Evolutionary conservation across 2,329 filamentous ascomycete species (phyloP).

Genomic region (Diaporthe velutina): DNA sequence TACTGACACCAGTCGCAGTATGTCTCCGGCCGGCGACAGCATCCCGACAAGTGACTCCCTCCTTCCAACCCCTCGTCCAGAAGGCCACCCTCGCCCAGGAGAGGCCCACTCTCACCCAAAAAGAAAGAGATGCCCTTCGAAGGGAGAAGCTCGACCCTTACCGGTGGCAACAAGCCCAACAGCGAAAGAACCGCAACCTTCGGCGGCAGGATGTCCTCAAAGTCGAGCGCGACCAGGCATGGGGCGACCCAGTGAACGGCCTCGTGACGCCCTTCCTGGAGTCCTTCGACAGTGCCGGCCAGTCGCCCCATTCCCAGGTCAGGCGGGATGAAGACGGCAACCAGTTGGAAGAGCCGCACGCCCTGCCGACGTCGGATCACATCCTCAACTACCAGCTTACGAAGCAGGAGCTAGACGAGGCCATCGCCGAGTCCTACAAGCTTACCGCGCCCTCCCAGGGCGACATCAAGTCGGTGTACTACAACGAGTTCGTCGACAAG

Average conservation of each 20-base stretch:
- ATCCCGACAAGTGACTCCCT: slow-evolving; percentile 58
- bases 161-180: slow-evolving; percentile 81
- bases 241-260: slow-evolving; percentile 86
- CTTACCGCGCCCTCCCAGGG: slow-evolving; percentile 70
- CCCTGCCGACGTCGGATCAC: slow-evolving; percentile 61
- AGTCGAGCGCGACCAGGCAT: slow-evolving; percentile 71
- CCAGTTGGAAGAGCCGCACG: slow-evolving; percentile 52
- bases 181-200: slow-evolving; percentile 86
- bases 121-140: slow-evolving; percentile 75
- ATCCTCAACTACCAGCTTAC: slow-evolving; percentile 84
- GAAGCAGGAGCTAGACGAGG: slow-evolving; percentile 73
- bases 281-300: slow-evolving; percentile 79
- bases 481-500: slow-evolving; percentile 32
- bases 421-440: slow-evolving; percentile 75
- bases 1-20: slow-evolving; percentile 57
- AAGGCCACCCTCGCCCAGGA: slow-evolving; percentile 73
- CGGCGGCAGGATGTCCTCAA: slow-evolving; percentile 79
- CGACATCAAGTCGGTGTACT: not conserved
- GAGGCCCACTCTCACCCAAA: slow-evolving; percentile 71
- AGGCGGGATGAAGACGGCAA: slow-evolving; percentile 57
- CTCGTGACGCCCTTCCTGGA: slow-evolving; percentile 84
- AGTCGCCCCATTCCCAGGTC: slow-evolving; percentile 54
- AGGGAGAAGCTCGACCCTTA: slow-evolving; percentile 84
- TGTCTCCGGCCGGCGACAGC: slow-evolving; percentile 67
- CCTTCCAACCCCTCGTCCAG: slow-evolving; percentile 71